Conservation (phyloP, 2,329 filamentous ascomycete genomes). For the Myrmaecium sp. region DNA sequence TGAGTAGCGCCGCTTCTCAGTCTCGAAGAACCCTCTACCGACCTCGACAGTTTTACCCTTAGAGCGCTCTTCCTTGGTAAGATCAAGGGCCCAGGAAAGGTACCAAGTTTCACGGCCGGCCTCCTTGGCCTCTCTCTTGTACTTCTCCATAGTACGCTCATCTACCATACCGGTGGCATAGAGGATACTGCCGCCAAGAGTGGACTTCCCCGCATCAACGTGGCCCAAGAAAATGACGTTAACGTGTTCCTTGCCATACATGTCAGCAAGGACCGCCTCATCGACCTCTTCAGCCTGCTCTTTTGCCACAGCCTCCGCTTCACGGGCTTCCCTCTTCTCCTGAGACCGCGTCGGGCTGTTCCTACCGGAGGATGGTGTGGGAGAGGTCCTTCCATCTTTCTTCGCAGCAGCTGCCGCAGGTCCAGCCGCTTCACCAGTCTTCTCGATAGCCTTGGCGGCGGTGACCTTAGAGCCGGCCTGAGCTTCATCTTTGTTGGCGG, state of each 20-base stretch:
- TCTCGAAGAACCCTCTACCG: constrained; percentile 90
- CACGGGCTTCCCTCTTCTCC: constrained; percentile 38
- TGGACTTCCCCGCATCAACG: constrained; percentile 97
- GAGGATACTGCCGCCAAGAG: constrained; percentile 80
- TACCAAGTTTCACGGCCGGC: constrained; percentile 97
- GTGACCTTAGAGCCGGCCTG: constrained; percentile 71
- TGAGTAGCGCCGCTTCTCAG: constrained; percentile 87
- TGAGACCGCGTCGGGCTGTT: constrained; percentile 57
- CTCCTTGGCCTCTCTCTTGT: constrained; percentile 92
- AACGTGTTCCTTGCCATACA: constrained; percentile 85
- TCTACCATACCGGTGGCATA: constrained; percentile 98
- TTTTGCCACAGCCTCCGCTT: constrained; percentile 69
- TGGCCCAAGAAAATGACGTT: constrained; percentile 98
- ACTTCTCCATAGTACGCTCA: constrained; percentile 94
- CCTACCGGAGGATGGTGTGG: constrained; percentile 66
- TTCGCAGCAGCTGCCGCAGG: constrained; percentile 29
- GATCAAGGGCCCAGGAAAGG: constrained; percentile 91
- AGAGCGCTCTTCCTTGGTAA: constrained; percentile 88
- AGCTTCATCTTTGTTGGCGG: constrained; percentile 25
- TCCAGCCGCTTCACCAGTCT: constrained; percentile 50
- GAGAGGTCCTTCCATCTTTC: constrained; percentile 56
- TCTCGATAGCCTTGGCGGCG: constrained; percentile 80
- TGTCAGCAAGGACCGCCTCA: constrained; percentile 74
- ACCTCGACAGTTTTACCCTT: constrained; percentile 99
- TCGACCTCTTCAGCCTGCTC: constrained; percentile 67